Evolutionary conservation across 768 basidiomycete species (phyloP), one percentile per base, ranked within the genome.

Genomic region (Phylloporus arenicola): DNA sequence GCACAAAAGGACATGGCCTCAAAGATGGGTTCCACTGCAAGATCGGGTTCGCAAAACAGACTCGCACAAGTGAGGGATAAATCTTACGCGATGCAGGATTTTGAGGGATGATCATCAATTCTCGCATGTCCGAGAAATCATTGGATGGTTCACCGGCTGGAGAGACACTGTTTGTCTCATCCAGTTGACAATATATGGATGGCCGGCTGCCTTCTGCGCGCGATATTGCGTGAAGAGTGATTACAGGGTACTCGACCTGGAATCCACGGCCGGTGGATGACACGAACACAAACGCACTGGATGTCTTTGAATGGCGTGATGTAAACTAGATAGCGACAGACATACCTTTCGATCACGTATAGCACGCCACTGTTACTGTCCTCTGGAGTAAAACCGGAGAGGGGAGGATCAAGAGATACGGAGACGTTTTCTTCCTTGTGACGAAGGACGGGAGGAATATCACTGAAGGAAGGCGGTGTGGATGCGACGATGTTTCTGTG

Each of bases 201-300:
- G 88, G 83, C 0, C 74, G 76, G 9, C 69, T 52, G 2, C 45
- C 51, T 38, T 81, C 79, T 3, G 78, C 76, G 40, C 92, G 84
- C 1, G 92, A 90, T 47, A 94, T 79, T 22, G 96, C 96, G 60
- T 99, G 96, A 2, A 99, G 79, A 1, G 92, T 95, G 62, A 99
- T 88, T 6, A 85, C 75, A 10, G 90, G 92, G 66, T 95, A 98
- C 50, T 84, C 75, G 62, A 98, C 80, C 56, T 88, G 82, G 68
- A 97, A 86, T 14, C 91, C 92, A 39, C 74, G 72, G 14, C 83
- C 83, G 1, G 81, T 73, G 11, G 78, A 60, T 3, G 87, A 82
- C 69, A 88, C 79, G 77, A 89, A 95, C 3, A 81, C 80, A 34
- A 96, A 77, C 14, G 78, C 82, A 55, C 92, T 92, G 58, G 10